Base-by-base conservation (phyloP, 1,139 yeast genomes). In the Saccharomyces uvarum region DNA sequence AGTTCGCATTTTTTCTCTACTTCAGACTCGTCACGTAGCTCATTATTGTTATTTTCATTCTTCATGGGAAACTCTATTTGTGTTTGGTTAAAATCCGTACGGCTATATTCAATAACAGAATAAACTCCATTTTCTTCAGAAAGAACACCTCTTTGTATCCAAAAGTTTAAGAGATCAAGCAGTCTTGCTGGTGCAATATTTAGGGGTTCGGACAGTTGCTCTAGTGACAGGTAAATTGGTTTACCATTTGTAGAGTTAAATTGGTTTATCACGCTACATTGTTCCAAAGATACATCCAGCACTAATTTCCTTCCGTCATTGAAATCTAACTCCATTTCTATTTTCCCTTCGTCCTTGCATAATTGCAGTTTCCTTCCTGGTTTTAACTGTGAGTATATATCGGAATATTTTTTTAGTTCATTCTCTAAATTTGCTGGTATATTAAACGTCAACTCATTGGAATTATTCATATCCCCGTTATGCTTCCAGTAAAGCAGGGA, bases 241-340 rank as follows among this genome's bases (percentile, higher is more conserved):
- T 51, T 33, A 27, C 64, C 68, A 19, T 62, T 61, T 72, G 48
- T 19, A 24, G 42, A 78, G 54, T 80, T 73, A 63, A 88, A 87
- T 44, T 78, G 69, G 19, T 75, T 70, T 19, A 88, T 78, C 2
- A 86, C 79, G 0, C 86, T 75, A 1, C 95, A 95, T 59, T 84
- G 83, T 32, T 81, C 86, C 0, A 96, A 85, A 0, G 85, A 70
- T 0, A 87, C 96, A 4, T 74, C 73, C 58, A 79, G 77, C 1
- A 65, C 65, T 19, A 73, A 55, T 0, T 62, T 66, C 8, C 76
- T 69, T 27, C 64, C 63, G 51, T 79, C 82, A 3, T 74, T 75
- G 44, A 86, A 71, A 32, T 76, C 80, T 8, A 93, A 69, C 4
- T 79, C 80, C 1, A 93, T 61, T 13, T 77, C 77, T 0, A 88